Evolutionary conservation across 208 protist species (phyloP), one percentile per base, ranked within the genome.

Genomic region (Leishmania aethiopica): DNA sequence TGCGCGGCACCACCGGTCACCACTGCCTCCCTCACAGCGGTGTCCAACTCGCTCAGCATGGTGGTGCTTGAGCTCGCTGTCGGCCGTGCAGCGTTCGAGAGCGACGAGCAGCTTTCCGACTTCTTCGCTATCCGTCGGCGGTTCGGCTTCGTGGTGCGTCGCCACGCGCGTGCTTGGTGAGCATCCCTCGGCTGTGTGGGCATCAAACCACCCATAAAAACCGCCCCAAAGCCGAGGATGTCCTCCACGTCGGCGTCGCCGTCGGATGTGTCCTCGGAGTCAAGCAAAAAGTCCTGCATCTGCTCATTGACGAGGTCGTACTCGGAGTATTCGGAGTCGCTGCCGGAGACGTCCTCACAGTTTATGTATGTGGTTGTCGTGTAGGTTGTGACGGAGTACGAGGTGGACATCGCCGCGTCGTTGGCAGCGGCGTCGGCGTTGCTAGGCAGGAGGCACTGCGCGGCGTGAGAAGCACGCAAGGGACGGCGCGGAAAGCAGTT

Each of bases 271-370:
- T 92, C 82, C 28, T 81, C 75, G 35, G 85, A 90, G 57, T 88
- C 89, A 4, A 96, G 75, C 35, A 96, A 66, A 49, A 90, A 89
- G 19, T 92, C 86, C 78, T 96, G 89, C 84, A 96, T 95, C 42
- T 84, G 82, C 64, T 95, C 92, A 57, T 95, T 95, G 17, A 95
- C 77, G 22, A 93, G 80, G 62, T 95, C 89, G 85, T 88, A 92
- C 49, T 93, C 90, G 35, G 90, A 94, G 74, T 89, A 89, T 47
- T 91, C 89, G 19, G 92, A 95, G 62, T 88, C 88, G 66, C 73
- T 88, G 60, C 82, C 84, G 13, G 82, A 85, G 59, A 53, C 8
- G 22, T 77, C 64, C 0, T 81, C 76, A 8, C 55, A 11, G 4
- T 57, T 62, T 3, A 72, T 47, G 57, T 40, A 82, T 42, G 75